phyloP scores from a whole-genome alignment of 331 rosid genomes.

The Arachis monticola region DNA sequence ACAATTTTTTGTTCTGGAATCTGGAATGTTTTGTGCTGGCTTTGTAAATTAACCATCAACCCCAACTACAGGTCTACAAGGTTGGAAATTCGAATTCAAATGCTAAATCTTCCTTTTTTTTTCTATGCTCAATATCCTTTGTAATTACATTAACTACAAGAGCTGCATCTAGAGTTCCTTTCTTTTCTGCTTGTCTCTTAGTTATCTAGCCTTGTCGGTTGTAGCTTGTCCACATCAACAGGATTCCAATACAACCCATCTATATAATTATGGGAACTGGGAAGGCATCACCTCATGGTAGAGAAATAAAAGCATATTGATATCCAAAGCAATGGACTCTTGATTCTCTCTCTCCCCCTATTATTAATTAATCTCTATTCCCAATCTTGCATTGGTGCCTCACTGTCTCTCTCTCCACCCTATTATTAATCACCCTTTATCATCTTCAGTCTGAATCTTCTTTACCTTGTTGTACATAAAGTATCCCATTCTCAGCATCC shows the following conservation, averaged over 20 bases:
- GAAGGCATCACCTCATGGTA: slow-evolving; percentile 12
- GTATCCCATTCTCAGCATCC: slow-evolving; percentile 8
- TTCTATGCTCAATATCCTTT: not conserved
- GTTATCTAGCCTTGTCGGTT: not conserved
- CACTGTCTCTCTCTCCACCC: not conserved
- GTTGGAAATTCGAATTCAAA: not conserved
- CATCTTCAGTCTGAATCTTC: not conserved
- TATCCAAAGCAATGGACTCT: not conserved
- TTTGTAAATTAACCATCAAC: not conserved
- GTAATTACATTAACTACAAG: not conserved
- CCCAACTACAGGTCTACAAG: slow-evolving; percentile 9
- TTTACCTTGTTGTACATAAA: not conserved
- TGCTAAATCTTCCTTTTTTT: not conserved
- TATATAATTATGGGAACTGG: not conserved
- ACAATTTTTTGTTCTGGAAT: not conserved
- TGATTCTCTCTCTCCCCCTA: not conserved
- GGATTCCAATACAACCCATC: slow-evolving; percentile 1
- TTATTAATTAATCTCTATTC: not conserved
- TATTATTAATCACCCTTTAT: not conserved
- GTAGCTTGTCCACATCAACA: slow-evolving; percentile 14
- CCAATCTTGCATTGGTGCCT: not conserved
- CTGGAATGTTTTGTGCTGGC: not conserved
- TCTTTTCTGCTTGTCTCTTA: not conserved
- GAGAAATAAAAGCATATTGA: slow-evolving; percentile 15
- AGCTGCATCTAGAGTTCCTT: slow-evolving; percentile 1